Evolutionary conservation across 2,329 filamentous ascomycete genomes (phyloP).

Genomic region (Clonostachys rosea): DNA sequence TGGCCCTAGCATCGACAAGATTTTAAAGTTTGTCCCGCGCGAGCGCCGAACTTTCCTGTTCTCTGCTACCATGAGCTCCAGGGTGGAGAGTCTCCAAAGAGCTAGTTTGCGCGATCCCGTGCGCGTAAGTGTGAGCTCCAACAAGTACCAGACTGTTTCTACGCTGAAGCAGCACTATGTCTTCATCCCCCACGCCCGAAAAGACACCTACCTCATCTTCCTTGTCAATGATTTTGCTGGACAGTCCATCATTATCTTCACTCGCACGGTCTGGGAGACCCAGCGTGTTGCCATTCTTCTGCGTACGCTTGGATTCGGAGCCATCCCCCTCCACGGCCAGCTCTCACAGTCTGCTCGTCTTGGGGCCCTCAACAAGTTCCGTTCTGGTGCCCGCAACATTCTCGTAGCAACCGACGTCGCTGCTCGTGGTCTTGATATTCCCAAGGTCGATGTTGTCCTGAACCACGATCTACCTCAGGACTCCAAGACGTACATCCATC

Average conservation of each 20-base stretch:
- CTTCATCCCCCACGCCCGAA: conserved; percentile 80
- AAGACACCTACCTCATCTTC: conserved; percentile 86
- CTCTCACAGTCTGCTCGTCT: conserved; percentile 83
- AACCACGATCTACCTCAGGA: conserved; percentile 83
- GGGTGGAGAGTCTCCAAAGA: conserved; percentile 88
- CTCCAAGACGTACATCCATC: conserved; percentile 86
- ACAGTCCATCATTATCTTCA: conserved; percentile 87
- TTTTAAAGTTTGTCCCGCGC: conserved; percentile 80
- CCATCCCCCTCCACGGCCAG: conserved; percentile 90
- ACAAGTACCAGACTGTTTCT: conserved; percentile 87
- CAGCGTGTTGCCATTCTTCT: conserved; percentile 82
- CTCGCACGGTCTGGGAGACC: conserved; percentile 85
- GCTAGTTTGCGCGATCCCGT: conserved; percentile 83
- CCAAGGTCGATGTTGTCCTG: conserved; percentile 81
- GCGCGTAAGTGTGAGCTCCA: conserved; percentile 74
- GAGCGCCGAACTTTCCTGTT: conserved; percentile 83
- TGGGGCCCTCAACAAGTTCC: conserved; percentile 88
- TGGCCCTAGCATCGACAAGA: conserved; percentile 86
- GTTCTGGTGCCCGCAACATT: conserved; percentile 73
- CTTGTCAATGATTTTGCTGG: conserved; percentile 82
- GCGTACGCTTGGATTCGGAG: conserved; percentile 79
- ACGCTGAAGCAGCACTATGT: conserved; percentile 83
- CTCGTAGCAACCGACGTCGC: conserved; percentile 94
- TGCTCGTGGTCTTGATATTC: conserved; percentile 87
- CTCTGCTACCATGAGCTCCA: conserved; percentile 89